phyloP scores from a whole-genome alignment of 345 rosid genomes.

The Citrus inodora region DNA sequence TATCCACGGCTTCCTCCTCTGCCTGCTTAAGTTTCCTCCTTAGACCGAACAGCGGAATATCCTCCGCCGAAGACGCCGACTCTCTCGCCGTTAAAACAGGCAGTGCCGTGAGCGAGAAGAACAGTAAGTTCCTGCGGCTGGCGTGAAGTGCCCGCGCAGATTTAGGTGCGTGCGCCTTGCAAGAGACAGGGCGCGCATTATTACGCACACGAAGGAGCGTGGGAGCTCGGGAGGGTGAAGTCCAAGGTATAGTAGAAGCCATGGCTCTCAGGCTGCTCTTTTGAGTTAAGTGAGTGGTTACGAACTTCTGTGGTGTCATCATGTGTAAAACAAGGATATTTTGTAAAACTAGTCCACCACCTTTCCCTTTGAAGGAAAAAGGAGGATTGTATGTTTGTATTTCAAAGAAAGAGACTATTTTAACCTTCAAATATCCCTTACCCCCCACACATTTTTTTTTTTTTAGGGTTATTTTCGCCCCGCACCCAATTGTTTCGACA shows the following conservation, averaged over 20 bases:
- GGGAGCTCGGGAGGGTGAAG: constrained; percentile 24
- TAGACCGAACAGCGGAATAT: constrained; percentile 73
- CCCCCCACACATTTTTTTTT: no score
- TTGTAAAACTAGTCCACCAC: neutral
- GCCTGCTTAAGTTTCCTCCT: constrained; percentile 69
- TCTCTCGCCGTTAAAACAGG: constrained; percentile 36
- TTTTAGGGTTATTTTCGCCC: no score
- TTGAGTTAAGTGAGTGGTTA: neutral
- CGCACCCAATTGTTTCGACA: no score
- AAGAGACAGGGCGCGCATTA: constrained; percentile 22
- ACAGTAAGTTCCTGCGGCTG: constrained; percentile 51
- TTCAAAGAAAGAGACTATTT: neutral
- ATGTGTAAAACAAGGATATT: neutral
- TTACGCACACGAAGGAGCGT: constrained; percentile 13
- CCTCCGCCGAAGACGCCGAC: constrained; percentile 43
- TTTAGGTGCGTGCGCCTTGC: constrained; percentile 22
- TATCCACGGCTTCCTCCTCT: constrained; percentile 68
- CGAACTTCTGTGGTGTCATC: neutral
- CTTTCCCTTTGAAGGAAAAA: no score
- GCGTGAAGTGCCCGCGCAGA: constrained; percentile 23
- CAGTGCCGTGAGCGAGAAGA: constrained; percentile 50
- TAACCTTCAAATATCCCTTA: neutral
- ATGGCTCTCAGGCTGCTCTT: constrained; percentile 19
- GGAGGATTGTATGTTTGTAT: no score
- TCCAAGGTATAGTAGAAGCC: constrained; percentile 46